Evolutionary conservation across 768 basidiomycete species (phyloP).

Genomic region (Lentinula edodes): DNA sequence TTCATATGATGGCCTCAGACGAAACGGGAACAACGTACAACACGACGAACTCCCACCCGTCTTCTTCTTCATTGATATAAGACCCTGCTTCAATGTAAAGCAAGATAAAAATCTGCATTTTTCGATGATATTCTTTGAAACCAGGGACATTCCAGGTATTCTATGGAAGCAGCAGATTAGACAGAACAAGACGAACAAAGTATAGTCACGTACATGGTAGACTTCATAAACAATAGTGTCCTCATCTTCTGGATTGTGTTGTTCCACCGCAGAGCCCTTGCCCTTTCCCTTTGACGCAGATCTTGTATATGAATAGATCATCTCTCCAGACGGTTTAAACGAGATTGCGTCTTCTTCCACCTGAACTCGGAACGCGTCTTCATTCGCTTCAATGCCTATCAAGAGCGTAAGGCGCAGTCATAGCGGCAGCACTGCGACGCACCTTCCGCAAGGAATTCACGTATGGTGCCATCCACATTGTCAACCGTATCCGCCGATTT

Average conservation of each 20-base stretch:
- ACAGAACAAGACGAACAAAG: background rate
- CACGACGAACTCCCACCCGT: slow-evolving; percentile 88
- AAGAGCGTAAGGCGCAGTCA: background rate
- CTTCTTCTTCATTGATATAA: slow-evolving; percentile 91
- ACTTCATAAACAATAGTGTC: slow-evolving; percentile 79
- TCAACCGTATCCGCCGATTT: slow-evolving; percentile 67
- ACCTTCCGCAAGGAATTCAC: slow-evolving; percentile 75
- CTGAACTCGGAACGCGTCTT: slow-evolving; percentile 56
- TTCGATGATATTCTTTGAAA: slow-evolving; percentile 85
- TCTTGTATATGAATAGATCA: slow-evolving; percentile 75
- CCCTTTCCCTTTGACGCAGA: slow-evolving; percentile 35
- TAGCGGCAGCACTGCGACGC: background rate
- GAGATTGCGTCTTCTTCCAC: slow-evolving; percentile 73
- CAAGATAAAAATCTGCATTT: slow-evolving; percentile 92
- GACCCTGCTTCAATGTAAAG: slow-evolving; percentile 95
- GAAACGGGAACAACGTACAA: slow-evolving; percentile 47
- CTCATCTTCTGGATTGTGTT: slow-evolving; percentile 44
- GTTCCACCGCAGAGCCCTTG: slow-evolving; percentile 48
- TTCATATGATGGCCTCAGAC: background rate
- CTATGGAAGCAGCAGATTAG: slow-evolving; percentile 30
- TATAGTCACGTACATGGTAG: slow-evolving; percentile 66
- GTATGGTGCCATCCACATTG: slow-evolving; percentile 76
- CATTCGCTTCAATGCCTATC: slow-evolving; percentile 66
- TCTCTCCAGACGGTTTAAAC: slow-evolving; percentile 75
- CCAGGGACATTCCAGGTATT: slow-evolving; percentile 80